phyloP scores from a whole-genome alignment of 441 rosid species.

The Populus tomentosa region DNA sequence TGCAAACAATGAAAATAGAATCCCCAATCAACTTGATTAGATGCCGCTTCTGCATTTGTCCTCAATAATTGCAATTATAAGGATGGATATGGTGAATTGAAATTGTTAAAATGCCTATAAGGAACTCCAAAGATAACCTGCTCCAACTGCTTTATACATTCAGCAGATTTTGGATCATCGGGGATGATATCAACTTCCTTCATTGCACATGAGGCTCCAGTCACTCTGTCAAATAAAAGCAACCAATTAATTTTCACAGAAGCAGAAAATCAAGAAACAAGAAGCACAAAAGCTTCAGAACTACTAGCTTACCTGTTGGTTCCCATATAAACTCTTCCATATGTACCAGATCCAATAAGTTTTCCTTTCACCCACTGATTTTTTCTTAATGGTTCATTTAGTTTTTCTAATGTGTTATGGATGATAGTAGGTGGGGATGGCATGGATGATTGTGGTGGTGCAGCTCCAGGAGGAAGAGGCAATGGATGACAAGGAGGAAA shows the following conservation, averaged over 20 bases:
- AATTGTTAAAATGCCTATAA: constrained; percentile 5
- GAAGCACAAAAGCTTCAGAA: not conserved
- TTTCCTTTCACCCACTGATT: constrained; percentile 71
- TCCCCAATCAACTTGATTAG: not conserved
- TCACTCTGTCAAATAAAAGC: constrained; percentile 47
- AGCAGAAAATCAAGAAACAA: constrained; percentile 2
- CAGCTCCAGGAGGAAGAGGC: constrained; percentile 60
- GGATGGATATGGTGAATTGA: not conserved
- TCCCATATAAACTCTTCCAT: constrained; percentile 64
- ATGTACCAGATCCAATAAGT: constrained; percentile 75
- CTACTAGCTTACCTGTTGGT: constrained; percentile 37
- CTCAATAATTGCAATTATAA: not conserved
- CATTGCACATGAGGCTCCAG: constrained; percentile 89
- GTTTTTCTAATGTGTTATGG: constrained; percentile 25
- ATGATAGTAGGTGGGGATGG: constrained; percentile 20
- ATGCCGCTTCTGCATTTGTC: not conserved
- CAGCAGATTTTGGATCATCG: constrained; percentile 83
- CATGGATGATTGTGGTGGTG: constrained; percentile 16
- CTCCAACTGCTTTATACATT: constrained; percentile 78
- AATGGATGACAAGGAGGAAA: constrained; percentile 35
- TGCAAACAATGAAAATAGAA: constrained; percentile 23
- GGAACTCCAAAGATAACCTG: constrained; percentile 47
- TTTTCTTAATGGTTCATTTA: constrained; percentile 23
- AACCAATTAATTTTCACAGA: not conserved
- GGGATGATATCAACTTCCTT: constrained; percentile 81